Conservation (phyloP, 2,329 filamentous ascomycete genomes). For the Trichoderma brevicompactum region DNA sequence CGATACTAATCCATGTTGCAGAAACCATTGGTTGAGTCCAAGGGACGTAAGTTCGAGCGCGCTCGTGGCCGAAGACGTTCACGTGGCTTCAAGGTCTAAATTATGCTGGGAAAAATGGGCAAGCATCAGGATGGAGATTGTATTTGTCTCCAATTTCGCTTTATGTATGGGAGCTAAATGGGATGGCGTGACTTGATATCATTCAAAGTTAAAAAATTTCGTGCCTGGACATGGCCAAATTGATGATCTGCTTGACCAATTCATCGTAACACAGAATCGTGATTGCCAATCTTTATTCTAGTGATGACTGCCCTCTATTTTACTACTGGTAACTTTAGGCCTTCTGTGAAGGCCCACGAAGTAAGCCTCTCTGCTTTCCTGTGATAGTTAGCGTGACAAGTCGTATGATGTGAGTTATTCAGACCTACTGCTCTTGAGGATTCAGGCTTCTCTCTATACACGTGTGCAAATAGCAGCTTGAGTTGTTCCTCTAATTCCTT, state of each 20-base stretch:
- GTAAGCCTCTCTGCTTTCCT: conserved; percentile 72
- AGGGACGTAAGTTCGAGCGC: conserved; percentile 99
- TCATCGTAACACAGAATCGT: conserved; percentile 5
- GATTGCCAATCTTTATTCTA: conserved; percentile 31
- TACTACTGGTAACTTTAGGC: conserved; percentile 27
- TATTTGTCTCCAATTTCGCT: conserved; percentile 39
- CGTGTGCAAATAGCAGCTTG: conserved; percentile 75
- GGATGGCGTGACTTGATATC: conserved; percentile 55
- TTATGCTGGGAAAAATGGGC: conserved; percentile 39
- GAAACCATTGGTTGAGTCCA: conserved; percentile 97
- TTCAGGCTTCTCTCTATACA: conserved; percentile 87
- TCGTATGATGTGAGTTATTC: not conserved
- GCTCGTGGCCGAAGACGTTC: conserved; percentile 98
- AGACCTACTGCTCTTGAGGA: conserved; percentile 78
- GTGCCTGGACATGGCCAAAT: conserved; percentile 25
- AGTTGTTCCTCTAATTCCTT: conserved; percentile 76
- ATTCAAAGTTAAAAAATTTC: conserved; percentile 40
- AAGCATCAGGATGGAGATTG: conserved; percentile 32
- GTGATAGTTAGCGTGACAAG: not conserved
- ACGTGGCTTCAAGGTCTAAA: conserved; percentile 99
- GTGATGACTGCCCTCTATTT: not conserved
- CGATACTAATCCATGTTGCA: conserved; percentile 43
- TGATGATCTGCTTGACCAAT: conserved; percentile 27
- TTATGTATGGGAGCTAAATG: conserved; percentile 47
- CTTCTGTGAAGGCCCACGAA: conserved; percentile 81